Base-by-base conservation (phyloP, 106 monocot genomes). In the Xerophyta viscosa region DNA sequence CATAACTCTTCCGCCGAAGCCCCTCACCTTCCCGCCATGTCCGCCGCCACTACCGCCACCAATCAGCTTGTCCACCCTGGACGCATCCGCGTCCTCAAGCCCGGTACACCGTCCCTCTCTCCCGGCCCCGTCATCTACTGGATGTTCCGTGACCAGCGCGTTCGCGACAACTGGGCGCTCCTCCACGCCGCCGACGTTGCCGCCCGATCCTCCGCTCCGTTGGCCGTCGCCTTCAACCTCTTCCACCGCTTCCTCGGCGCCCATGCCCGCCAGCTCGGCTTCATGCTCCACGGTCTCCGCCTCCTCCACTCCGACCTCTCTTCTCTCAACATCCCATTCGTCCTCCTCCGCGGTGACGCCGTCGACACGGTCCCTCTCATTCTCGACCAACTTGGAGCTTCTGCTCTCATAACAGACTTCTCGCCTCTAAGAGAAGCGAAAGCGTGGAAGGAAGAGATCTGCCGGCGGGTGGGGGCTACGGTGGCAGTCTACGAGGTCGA, bases 281-380 rank as follows among this genome's bases (percentile, higher is more conserved):
- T 92, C 82, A 85, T 92, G 71, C 64, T 92, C 76, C 86, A 82
- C 49, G 76, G 73, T 27, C 86, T 92, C 57, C 71, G 71, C 58
- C 53, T 43, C 27, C 82, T 92, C 36, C 66, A 57, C 18, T 23
- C 15, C 21, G 51, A 50, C 31, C 72, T 82, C 43, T 22, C 7
- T 29, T 17, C 56, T 23, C 78, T 77, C 49, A 58, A 68, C 51
- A 62, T 89, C 46, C 82, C 85, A 25, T 89, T 98, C 66, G 82
- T 98, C 66, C 74, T 98, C 29, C 54, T 89, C 45, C 66, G 65
- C 0, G 77, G 74, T 11, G 74, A 80, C 10, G 77, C 74, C 21
- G 69, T 46, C 36, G 79, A 77, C 24, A 72, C 70, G 10, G 30
- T 98, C 20, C 89, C 89, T 13, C 13, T 21, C 10, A 68, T 98